Conservation (phyloP, 495 filamentous ascomycete species). For the Hypoxylon crocopeplum region DNA sequence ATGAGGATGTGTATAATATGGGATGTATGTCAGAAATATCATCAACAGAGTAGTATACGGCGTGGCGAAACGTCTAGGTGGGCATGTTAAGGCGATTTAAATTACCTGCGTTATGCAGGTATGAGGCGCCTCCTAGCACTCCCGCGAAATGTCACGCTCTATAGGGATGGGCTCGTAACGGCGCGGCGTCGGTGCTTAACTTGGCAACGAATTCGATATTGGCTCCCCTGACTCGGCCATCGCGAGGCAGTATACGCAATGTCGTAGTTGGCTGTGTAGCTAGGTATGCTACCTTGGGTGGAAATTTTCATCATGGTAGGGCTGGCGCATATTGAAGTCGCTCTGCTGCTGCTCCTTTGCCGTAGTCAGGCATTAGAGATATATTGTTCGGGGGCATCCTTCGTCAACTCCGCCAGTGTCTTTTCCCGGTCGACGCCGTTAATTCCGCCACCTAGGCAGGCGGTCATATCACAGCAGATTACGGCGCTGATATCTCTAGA, state of each 20-base stretch:
- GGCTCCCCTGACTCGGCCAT: neutral
- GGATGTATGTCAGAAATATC: too few species aligned
- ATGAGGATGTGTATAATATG: too few species aligned
- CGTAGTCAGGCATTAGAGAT: slow-evolving; percentile 13
- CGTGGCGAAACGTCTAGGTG: neutral
- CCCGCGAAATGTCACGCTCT: neutral
- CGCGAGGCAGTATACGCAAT: neutral
- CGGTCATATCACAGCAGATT: too few species aligned
- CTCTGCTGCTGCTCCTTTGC: slow-evolving; percentile 24
- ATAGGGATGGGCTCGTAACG: neutral
- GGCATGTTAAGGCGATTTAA: neutral
- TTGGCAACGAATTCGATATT: neutral
- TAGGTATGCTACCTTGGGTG: neutral
- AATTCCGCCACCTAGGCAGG: neutral
- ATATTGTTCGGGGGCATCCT: neutral
- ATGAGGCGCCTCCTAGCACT: neutral
- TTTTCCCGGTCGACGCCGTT: neutral
- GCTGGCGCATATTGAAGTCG: neutral
- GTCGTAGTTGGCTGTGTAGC: slow-evolving; percentile 2
- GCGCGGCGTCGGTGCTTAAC: neutral
- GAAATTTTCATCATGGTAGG: too few species aligned
- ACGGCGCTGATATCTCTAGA: too few species aligned
- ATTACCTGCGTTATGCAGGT: neutral
- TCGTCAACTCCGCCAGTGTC: slow-evolving; percentile 3
- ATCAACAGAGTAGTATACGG: slow-evolving; percentile 3